Base-by-base conservation (phyloP, 371 early-diverging fungal species). In the Mortierella polycephala region DNA sequence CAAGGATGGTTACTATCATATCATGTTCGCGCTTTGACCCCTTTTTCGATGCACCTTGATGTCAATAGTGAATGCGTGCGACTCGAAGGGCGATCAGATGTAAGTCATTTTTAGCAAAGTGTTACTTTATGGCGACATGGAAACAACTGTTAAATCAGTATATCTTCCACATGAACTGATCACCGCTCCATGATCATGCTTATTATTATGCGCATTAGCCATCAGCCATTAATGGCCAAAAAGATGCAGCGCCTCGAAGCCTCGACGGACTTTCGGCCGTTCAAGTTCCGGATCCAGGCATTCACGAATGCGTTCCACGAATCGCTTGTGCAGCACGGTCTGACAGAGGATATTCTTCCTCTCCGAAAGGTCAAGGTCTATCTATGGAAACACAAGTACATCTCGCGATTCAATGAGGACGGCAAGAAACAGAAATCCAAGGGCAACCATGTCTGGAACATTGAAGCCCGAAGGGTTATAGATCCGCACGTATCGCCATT, bases 261-360 rank as follows among this genome's bases (percentile, higher is more conserved):
- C 39, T 87, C 88, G 16, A 76, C 86, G 13, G 87, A 88, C 55
- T 90, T 87, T 74, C 81, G 87, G 13, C 86, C 89, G 21, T 88
- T 91, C 83, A 86, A 89, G 62, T 91, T 91, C 75, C 88, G 90
- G 18, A 91, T 91, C 67, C 87, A 87, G 69, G 85, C 91, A 13
- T 91, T 91, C 54, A 87, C 86, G 21, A 89, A 89, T 61, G 88
- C 89, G 5, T 90, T 87, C 67, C 83, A 84, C 60, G 89, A 90
- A 57, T 85, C 86, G 52, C 75, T 91, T 45, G 74, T 85, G 57
- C 70, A 79, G 39, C 74, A 83, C 41, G 86, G 89, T 23, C 75
- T 83, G 71, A 79, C 83, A 10, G 87, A 85, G 73, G 85, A 84
- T 47, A 77, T 84, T 16, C 68, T 88, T 18, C 83, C 86, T 46